Evolutionary conservation across 106 monocot genomes (phyloP), one percentile per base, ranked within the genome.

Genomic region (Alisma plantagoaquatica): DNA sequence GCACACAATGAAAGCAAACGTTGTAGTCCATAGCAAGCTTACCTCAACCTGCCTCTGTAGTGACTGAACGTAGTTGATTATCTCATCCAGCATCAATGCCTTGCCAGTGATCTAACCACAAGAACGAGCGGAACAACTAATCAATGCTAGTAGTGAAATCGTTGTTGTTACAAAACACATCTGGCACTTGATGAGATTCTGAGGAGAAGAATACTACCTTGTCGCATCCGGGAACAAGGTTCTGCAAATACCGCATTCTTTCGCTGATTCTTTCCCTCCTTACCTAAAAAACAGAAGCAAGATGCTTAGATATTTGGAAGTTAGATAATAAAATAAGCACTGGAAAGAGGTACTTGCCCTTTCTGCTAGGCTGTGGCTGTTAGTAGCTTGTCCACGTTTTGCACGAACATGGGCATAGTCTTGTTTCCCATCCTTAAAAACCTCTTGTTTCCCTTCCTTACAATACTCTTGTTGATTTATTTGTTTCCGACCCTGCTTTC

Each of bases 231-330:
- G 94, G 94, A 53, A 94, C 94, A 46, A 94, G 75, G 57, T 87
- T 77, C 57, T 94, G 94, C 57, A 94, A 78, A 18, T 75, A 65
- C 51, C 73, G 77, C 94, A 94, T 94, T 70, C 94, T 52, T 58
- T 87, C 94, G 32, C 94, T 94, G 23, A 94, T 94, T 72, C 75
- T 94, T 46, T 90, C 90, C 53, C 92, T 78, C 59, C 92, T 73
- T 47, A 92, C 56, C 92, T 92, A 49, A 23, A 69, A 48, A 26
- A 19, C 12, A 42, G n/a, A n/a, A n/a, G n/a, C n/a, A n/a, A n/a
- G n/a, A n/a, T n/a, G n/a, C n/a, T n/a, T n/a, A n/a, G n/a, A n/a
- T n/a, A n/a, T n/a, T n/a, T n/a, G n/a, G n/a, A n/a, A n/a, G n/a
- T n/a, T n/a, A n/a, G n/a, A n/a, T n/a, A n/a, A n/a, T n/a, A n/a